Percentiles rank a stretch among this genome's conserved stretches.
phyloP scores from a whole-genome alignment of 2,329 filamentous ascomycete genomes.

The Clonostachys chloroleuca region DNA sequence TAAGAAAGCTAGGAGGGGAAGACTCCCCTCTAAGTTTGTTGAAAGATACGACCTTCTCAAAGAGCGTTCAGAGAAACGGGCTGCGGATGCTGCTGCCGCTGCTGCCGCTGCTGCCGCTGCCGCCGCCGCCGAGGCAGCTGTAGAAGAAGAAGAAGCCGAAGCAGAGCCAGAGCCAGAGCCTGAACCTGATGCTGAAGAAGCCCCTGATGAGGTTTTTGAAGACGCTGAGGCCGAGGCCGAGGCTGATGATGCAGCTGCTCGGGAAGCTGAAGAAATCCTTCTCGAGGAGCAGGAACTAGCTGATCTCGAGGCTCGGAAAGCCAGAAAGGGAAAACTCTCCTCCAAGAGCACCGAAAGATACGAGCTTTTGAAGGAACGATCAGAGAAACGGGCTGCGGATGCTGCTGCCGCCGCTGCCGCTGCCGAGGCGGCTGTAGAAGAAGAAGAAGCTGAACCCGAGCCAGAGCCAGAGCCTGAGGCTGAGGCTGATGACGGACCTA shows the following conservation, averaged over 20 bases:
- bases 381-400: conserved; percentile 16
- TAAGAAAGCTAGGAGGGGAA: conserved; percentile 19
- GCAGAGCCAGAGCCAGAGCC: conserved; percentile 5
- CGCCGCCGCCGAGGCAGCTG: conserved; percentile 16
- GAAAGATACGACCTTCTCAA: conserved; percentile 17
- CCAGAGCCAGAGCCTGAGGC: conserved; percentile 13
- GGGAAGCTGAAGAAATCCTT: conserved; percentile 16
- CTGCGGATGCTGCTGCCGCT: conserved; percentile 20
- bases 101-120: conserved; percentile 17
- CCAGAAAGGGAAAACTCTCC: conserved; percentile 14
- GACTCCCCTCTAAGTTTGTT: conserved; percentile 10
- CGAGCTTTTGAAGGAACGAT: conserved; percentile 10
- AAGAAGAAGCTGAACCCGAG: conserved; percentile 4
- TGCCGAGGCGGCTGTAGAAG: conserved; percentile 18
- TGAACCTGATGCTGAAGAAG: conserved; percentile 18
- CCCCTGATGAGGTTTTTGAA: conserved; percentile 3
- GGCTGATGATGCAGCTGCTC: conserved; percentile 16
- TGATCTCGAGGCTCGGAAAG: conserved; percentile 20
- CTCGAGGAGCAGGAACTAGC: conserved; percentile 10
- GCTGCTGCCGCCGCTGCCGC: conserved; percentile 17
- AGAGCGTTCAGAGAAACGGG: conserved; percentile 10
- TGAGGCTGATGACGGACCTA: conserved; percentile 11
- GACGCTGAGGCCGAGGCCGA: conserved; percentile 23
- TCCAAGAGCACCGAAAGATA: conserved; percentile 18
- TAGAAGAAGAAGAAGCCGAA: conserved; percentile 13